These are phyloP conservation scores for Populus nigra DNA, from an alignment of 345 rosid species.

Conservation along the genomic window DNA sequence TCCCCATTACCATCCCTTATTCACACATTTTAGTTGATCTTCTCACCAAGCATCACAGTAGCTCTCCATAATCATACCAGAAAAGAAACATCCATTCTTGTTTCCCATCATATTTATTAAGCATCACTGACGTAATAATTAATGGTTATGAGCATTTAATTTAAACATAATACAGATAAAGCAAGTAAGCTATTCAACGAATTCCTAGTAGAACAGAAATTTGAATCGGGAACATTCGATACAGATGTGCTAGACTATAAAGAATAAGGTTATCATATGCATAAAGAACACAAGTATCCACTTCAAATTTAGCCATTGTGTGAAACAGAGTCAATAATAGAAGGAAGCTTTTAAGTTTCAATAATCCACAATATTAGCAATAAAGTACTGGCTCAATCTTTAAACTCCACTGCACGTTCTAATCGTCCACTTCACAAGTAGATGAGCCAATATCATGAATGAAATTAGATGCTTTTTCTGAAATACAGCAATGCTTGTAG, in stretches of 20 bases:
- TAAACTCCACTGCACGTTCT: neutral
- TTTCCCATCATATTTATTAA: neutral
- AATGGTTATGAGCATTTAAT: neutral
- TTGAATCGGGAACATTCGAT: neutral
- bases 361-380: neutral
- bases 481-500: neutral
- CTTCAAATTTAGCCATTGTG: neutral
- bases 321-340: neutral
- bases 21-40: neutral
- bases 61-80: neutral
- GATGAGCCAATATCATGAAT: neutral
- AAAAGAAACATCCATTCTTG: neutral
- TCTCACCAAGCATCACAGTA: neutral
- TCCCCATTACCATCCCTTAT: neutral
- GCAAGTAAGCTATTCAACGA: neutral
- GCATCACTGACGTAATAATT: neutral
- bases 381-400: neutral
- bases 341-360: neutral
- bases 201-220: neutral
- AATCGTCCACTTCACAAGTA: neutral
- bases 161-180: too few relatives aligned
- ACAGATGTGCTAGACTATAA: neutral
- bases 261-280: neutral
- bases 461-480: neutral
- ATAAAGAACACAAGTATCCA: neutral